These are phyloP conservation scores for Meyerozyma smithsonii DNA, from an alignment of 1,139 yeast species.

Conservation along the genomic window DNA sequence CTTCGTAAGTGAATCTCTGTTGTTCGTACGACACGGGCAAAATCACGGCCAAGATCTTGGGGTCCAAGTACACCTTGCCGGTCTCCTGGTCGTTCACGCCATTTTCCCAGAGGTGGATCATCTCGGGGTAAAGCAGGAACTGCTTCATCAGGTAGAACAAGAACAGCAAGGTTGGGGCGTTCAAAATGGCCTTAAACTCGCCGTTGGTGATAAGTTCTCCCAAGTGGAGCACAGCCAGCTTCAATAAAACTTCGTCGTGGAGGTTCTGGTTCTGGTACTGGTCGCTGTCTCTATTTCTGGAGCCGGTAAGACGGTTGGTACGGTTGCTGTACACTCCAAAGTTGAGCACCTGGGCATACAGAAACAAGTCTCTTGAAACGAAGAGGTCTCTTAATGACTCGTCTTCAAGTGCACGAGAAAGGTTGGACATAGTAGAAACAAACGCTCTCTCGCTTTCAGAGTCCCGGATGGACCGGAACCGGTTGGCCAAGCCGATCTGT, in stretches of 20 bases:
- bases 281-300: constrained; percentile 39
- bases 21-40: constrained; percentile 64
- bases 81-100: constrained; percentile 33
- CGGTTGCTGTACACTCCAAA: constrained; percentile 27
- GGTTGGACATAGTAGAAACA: constrained; percentile 18
- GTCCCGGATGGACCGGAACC: constrained; percentile 13
- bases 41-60: constrained; percentile 64
- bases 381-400: constrained; percentile 22
- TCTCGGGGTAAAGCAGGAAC: constrained; percentile 30
- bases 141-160: constrained; percentile 33
- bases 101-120: constrained; percentile 39
- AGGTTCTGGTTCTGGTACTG: constrained; percentile 23
- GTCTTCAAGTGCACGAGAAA: constrained; percentile 20
- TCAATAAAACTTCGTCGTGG: constrained; percentile 28
- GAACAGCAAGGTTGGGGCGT: constrained; percentile 16
- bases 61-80: constrained; percentile 35
- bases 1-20: constrained; percentile 60
- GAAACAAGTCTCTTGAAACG: constrained; percentile 21
- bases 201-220: constrained; percentile 30
- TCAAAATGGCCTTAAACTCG: constrained; percentile 21
- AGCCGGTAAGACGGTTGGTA: constrained; percentile 26
- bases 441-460: constrained; percentile 17
- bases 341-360: constrained; percentile 24
- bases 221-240: constrained; percentile 30
- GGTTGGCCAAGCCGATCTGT: constrained; percentile 20